Percentiles rank a stretch among this genome's conserved stretches.
These are phyloP conservation scores for Hyparrhenia diplandra DNA, from an alignment of 176 grass and related monocot species.

Conservation along the genomic window DNA sequence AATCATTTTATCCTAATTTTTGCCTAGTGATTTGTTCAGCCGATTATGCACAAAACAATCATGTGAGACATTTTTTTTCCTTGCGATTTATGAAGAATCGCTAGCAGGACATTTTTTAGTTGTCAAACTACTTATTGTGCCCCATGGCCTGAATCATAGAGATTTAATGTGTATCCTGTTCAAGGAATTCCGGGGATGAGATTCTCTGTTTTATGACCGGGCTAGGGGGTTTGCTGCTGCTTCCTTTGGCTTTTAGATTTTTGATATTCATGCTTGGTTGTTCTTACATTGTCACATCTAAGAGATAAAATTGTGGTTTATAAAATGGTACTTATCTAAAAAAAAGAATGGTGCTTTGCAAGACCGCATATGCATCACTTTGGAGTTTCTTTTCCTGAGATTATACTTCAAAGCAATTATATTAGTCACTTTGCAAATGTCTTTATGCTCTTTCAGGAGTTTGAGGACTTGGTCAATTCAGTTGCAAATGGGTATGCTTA, in stretches of 20 bases:
- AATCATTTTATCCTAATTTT: not conserved
- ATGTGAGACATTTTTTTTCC: not conserved
- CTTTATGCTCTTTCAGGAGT: too few relatives aligned
- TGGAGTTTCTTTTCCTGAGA: too few relatives aligned
- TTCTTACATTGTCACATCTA: not conserved
- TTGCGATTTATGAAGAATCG: not conserved
- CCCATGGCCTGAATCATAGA: not conserved
- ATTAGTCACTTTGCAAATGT: too few relatives aligned
- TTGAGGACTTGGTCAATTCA: too few relatives aligned
- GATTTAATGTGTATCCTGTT: not conserved
- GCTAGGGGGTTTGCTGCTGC: not conserved
- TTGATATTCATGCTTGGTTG: not conserved
- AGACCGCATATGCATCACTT: too few relatives aligned
- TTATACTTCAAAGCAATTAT: too few relatives aligned
- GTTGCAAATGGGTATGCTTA: too few relatives aligned
- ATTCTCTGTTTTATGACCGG: not conserved
- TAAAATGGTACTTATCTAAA: too few relatives aligned
- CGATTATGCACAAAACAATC: not conserved
- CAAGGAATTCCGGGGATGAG: not conserved
- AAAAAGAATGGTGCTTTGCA: too few relatives aligned
- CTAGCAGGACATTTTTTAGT: not conserved
- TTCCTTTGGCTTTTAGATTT: not conserved
- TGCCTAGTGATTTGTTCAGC: not conserved
- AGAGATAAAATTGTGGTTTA: too few relatives aligned
- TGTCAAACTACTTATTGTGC: not conserved